These are phyloP conservation scores for Cercospora sojina DNA, from an alignment of 2,329 filamentous ascomycete genomes.

Conservation along the genomic window DNA sequence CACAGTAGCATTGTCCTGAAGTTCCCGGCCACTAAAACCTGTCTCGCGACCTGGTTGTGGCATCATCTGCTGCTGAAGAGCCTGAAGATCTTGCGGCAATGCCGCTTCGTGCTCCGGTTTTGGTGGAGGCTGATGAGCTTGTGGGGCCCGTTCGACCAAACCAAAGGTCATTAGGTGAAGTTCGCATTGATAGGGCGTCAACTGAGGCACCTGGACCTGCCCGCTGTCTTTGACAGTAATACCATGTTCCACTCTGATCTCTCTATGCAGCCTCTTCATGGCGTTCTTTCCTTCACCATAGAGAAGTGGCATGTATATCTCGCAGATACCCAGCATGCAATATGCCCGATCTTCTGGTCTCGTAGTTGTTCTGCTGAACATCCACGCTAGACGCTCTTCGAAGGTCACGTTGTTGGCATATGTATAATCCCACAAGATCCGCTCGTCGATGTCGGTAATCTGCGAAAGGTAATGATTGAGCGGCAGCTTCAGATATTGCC, in stretches of 20 bases:
- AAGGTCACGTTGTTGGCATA: background rate
- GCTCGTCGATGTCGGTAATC: slow-evolving; percentile 17
- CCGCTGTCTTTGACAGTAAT: background rate
- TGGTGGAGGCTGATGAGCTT: too few relatives aligned
- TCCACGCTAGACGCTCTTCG: slow-evolving; percentile 9
- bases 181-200: background rate
- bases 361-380: slow-evolving; percentile 10
- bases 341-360: slow-evolving; percentile 15
- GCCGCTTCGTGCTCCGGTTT: too few relatives aligned
- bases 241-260: background rate
- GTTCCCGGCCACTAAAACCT: slow-evolving; percentile 79
- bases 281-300: slow-evolving; percentile 14
- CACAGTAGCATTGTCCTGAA: slow-evolving; percentile 91
- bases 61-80: slow-evolving; percentile 93
- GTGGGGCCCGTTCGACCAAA: too few relatives aligned
- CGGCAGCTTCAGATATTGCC: background rate
- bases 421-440: slow-evolving; percentile 10
- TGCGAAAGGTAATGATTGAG: slow-evolving; percentile 12
- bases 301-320: slow-evolving; percentile 10
- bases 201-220: background rate
- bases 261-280: slow-evolving; percentile 3
- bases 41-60: slow-evolving; percentile 88
- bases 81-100: slow-evolving; percentile 82
- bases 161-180: background rate
- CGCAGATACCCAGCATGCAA: slow-evolving; percentile 17